A percentile compares a stretch with the other conserved stretches of the same genome.
These are phyloP conservation scores for Haplographium delicatum DNA, from an alignment of 495 filamentous ascomycete genomes.

Conservation along the genomic window DNA sequence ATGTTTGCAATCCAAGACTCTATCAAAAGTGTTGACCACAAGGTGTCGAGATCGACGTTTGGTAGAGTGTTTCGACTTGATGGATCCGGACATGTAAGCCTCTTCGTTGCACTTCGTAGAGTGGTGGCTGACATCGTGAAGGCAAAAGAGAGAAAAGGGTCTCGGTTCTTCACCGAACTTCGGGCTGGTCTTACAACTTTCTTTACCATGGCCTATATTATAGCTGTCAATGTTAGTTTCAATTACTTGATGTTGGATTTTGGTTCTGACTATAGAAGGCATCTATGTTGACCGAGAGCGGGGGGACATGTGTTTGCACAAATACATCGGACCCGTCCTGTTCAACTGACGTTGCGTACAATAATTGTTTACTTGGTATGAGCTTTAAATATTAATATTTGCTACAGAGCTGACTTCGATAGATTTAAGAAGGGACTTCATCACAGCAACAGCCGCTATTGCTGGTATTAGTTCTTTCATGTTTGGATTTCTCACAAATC, in stretches of 20 bases:
- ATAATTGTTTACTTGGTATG: conserved; percentile 44
- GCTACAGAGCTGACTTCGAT: conserved; percentile 4
- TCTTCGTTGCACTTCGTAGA: background rate
- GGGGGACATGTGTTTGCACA: conserved; percentile 67
- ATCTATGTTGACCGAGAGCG: conserved; percentile 52
- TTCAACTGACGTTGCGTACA: conserved; percentile 49
- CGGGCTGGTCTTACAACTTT: conserved; percentile 80
- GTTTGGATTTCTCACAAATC: conserved; percentile 50
- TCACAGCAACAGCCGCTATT: conserved; percentile 74
- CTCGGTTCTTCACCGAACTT: conserved; percentile 69
- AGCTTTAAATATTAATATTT: background rate
- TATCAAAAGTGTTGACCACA: conserved; percentile 27
- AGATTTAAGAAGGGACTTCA: conserved; percentile 67
- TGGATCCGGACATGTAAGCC: conserved; percentile 59
- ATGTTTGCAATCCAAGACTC: conserved; percentile 13
- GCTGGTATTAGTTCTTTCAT: conserved; percentile 46
- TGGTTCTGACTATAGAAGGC: conserved; percentile 28
- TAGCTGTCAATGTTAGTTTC: conserved; percentile 46
- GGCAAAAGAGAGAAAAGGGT: conserved; percentile 51
- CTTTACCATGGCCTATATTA: conserved; percentile 81
- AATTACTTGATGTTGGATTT: background rate
- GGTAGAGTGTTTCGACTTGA: conserved; percentile 69
- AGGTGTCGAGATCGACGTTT: conserved; percentile 43
- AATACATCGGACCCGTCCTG: conserved; percentile 42
- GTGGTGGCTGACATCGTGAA: conserved; percentile 8